Evolutionary conservation across 108 stramenopile species (phyloP), one percentile per base, ranked within the genome.

Genomic region (Asterionellopsis glacialis): DNA sequence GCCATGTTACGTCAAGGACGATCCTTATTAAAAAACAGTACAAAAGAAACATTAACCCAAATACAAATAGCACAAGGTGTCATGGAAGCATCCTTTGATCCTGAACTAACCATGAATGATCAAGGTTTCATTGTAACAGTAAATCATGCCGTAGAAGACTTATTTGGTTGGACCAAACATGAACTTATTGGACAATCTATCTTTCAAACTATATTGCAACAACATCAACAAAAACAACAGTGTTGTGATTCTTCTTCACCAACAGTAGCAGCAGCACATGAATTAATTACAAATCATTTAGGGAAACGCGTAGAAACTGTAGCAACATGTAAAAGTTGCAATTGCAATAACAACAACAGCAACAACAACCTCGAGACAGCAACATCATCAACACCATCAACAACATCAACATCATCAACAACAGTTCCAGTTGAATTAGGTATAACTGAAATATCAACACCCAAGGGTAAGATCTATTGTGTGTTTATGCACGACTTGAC

Each of bases 401-500:
- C 33, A 33, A 33, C 33, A 33, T 2, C 65, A 47, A 65, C 65
- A 24, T 59, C 55, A 51, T 64, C 68, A 13, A 51, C 49, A 22
- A 58, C 65, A 23, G 48, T 76, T 43, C 65, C 70, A 7, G 45
- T 65, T 1, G 75, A 81, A 40, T 23, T 81, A 38, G 69, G 62
- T 21, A 27, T 72, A 52, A 27, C 62, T 21, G 57, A 63, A 57
- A 65, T 66, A 47, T 22, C 40, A 11, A 23, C 57, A 19, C 43
- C 56, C 23, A 41, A 57, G 6, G 52, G 70, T 41, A 63, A 67
- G 13, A 53, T 67, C 39, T 77, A 69, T 60, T 71, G 51, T 15
- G 73, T 55, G 13, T 73, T 70, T 55, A 56, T 76, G 41, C 65
- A 69, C 27, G 75, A 77, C 43, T 69, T 76, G 54, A 57, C 75